phyloP scores from a whole-genome alignment of 805 yeast genomes.

The Dipodascus albidus region DNA sequence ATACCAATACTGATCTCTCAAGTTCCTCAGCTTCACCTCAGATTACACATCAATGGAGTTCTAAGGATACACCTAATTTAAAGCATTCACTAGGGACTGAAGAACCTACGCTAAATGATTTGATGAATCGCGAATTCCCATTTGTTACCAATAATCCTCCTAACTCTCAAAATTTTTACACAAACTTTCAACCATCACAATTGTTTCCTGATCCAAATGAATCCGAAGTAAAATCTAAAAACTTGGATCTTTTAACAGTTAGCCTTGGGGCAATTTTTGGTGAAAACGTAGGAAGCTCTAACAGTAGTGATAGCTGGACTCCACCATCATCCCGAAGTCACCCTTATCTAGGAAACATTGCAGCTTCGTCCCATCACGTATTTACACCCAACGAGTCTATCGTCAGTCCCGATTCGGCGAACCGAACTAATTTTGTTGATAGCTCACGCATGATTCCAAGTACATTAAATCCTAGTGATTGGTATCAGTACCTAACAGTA shows the following conservation, averaged over 20 bases:
- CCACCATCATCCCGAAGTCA: neutral
- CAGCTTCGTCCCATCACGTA: neutral
- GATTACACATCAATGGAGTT: no score
- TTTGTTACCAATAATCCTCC: slow-evolving; percentile 24
- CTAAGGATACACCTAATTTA: no score
- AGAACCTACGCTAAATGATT: neutral
- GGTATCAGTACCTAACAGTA: neutral
- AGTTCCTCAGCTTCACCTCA: no score
- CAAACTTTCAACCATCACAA: slow-evolving; percentile 48
- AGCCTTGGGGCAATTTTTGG: neutral
- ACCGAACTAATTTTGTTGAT: neutral
- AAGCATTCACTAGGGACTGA: no score
- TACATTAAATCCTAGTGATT: neutral
- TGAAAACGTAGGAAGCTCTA: neutral
- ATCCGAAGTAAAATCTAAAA: neutral
- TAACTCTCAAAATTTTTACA: slow-evolving; percentile 27
- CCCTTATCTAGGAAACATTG: neutral
- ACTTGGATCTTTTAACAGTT: neutral
- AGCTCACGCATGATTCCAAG: neutral
- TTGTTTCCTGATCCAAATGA: slow-evolving; percentile 33
- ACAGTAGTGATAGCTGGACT: neutral
- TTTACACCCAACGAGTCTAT: neutral
- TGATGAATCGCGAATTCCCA: slow-evolving; percentile 18
- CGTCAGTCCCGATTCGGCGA: no score
- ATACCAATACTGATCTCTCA: neutral